These are phyloP conservation scores for Aureobasidium leucospermi DNA, from an alignment of 2,329 filamentous ascomycete species.

Conservation along the genomic window DNA sequence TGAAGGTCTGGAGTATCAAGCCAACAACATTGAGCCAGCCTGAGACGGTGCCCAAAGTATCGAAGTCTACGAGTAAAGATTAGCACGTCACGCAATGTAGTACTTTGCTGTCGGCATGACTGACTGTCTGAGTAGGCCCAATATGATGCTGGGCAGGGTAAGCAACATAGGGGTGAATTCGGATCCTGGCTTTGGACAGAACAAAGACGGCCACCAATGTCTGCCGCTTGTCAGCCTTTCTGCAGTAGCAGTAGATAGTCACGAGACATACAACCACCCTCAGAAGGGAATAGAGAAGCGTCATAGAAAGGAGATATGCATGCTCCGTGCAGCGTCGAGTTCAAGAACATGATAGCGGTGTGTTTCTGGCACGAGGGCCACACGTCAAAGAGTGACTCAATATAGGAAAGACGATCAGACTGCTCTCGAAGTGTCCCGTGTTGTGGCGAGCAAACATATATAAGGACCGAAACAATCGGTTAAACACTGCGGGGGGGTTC, in stretches of 20 bases:
- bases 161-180: conserved; percentile 60
- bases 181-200: conserved; percentile 36
- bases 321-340: conserved; percentile 12
- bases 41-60: conserved; percentile 55
- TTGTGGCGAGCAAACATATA: background rate
- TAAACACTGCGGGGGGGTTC: background rate
- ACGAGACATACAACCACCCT: conserved; percentile 58
- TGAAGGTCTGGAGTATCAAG: conserved; percentile 62
- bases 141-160: conserved; percentile 81
- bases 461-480: background rate
- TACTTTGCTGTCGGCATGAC: conserved; percentile 15
- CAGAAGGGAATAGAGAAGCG: conserved; percentile 48
- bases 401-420: background rate
- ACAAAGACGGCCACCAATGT: conserved; percentile 51
- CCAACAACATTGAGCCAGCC: conserved; percentile 77
- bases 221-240: conserved; percentile 34
- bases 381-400: background rate
- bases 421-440: background rate
- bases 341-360: conserved; percentile 12
- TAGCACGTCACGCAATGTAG: background rate
- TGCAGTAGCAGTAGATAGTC: background rate
- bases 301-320: conserved; percentile 57
- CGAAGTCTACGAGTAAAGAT: conserved; percentile 36
- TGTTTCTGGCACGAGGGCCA: background rate
- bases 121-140: conserved; percentile 60